Conservation (phyloP, 441 rosid species). For the Bruguiera hainesii region DNA sequence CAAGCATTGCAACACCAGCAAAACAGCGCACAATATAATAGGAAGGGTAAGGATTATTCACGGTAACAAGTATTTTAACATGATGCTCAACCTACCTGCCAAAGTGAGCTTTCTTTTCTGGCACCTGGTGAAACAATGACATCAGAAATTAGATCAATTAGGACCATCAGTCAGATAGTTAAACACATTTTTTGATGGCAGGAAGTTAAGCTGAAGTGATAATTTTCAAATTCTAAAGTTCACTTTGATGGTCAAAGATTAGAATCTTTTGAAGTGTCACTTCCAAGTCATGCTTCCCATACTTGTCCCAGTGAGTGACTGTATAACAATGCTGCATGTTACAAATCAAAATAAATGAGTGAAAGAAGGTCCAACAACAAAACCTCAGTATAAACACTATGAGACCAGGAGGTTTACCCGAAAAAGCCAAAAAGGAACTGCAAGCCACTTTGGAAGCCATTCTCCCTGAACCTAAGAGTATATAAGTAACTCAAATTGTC, state of each 20-base stretch:
- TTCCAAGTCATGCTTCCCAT: conserved; percentile 31
- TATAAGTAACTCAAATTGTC: background rate
- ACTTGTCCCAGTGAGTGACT: conserved; percentile 32
- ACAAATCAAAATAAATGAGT: background rate
- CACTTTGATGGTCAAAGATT: background rate
- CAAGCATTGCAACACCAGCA: too few relatives aligned
- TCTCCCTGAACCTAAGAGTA: conserved; percentile 16
- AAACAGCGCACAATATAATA: too few relatives aligned
- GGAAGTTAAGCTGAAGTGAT: background rate
- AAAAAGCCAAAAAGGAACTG: conserved; percentile 13
- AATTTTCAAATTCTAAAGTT: background rate
- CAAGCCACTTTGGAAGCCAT: conserved; percentile 22
- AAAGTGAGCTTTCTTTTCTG: conserved; percentile 26
- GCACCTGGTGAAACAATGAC: conserved; percentile 17
- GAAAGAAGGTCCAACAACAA: background rate
- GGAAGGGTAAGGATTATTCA: conserved; percentile 16
- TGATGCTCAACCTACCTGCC: conserved; percentile 30
- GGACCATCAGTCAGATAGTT: background rate
- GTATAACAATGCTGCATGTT: conserved; percentile 27
- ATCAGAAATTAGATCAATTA: conserved; percentile 1
- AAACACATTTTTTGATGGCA: background rate
- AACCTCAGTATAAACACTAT: background rate
- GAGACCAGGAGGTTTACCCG: conserved; percentile 16
- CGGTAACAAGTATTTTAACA: conserved; percentile 28
- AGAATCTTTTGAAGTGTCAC: conserved; percentile 31